Conservation (phyloP, 495 filamentous ascomycete genomes). For the Platismatia glauca region DNA sequence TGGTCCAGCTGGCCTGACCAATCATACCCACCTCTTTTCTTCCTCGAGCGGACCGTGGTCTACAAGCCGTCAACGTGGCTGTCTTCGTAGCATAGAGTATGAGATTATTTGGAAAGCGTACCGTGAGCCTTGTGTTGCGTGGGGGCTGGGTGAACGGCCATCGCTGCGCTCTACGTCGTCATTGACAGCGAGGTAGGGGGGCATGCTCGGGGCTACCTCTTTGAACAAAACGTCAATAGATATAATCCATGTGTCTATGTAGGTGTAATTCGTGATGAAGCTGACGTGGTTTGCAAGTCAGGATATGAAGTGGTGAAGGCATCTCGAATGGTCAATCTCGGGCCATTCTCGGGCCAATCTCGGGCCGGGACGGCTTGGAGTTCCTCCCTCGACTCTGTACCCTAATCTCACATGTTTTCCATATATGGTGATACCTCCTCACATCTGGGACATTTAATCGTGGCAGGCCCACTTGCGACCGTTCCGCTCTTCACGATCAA, state of each 20-base stretch:
- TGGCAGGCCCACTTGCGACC: no score
- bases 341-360: no score
- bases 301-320: neutral
- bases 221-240: neutral
- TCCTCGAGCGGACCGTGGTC: constrained; percentile 37
- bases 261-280: neutral
- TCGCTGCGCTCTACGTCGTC: constrained; percentile 27
- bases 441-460: no score
- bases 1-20: constrained; percentile 79
- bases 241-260: neutral
- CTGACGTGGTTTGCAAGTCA: neutral
- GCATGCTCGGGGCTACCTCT: constrained; percentile 10
- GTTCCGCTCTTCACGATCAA: no score
- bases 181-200: constrained; percentile 32
- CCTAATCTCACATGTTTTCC: no score
- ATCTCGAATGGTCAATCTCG: neutral
- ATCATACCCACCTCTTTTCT: constrained; percentile 42
- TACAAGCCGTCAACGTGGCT: constrained; percentile 23
- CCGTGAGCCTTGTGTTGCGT: constrained; percentile 31
- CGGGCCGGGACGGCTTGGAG: no score
- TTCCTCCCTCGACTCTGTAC: no score
- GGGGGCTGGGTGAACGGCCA: constrained; percentile 31
- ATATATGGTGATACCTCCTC: no score
- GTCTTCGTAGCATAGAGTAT: neutral
- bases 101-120: no score